Percentiles rank a stretch among this genome's conserved stretches.
These are phyloP conservation scores for Cystobasidiaceae sp. DNA, from an alignment of 1,284 basidiomycete genomes.

Conservation along the genomic window DNA sequence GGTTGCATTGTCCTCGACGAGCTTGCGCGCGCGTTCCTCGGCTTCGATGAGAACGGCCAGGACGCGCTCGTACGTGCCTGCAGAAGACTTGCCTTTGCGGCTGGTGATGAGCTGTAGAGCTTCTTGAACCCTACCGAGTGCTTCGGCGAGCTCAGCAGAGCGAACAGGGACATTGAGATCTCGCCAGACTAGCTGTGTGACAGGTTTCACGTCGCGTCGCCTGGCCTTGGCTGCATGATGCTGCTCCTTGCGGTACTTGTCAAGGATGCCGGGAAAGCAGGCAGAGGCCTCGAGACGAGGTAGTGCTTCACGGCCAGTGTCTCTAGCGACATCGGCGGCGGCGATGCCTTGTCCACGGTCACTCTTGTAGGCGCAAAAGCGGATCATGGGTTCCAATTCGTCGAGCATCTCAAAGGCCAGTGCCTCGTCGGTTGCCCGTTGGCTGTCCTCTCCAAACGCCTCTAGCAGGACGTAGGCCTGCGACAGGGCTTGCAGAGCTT, in stretches of 20 bases:
- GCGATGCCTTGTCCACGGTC: slow-evolving; percentile 29
- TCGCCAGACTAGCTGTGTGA: slow-evolving; percentile 12
- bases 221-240: background rate
- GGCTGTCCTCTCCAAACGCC: slow-evolving; percentile 61
- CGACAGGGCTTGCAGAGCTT: slow-evolving; percentile 60
- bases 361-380: slow-evolving; percentile 86
- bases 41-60: slow-evolving; percentile 78
- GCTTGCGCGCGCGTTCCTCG: slow-evolving; percentile 69
- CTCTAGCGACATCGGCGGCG: slow-evolving; percentile 5
- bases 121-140: slow-evolving; percentile 71
- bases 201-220: background rate
- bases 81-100: slow-evolving; percentile 50
- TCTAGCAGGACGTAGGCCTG: slow-evolving; percentile 72
- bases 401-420: slow-evolving; percentile 79
- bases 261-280: background rate
- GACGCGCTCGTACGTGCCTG: slow-evolving; percentile 68
- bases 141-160: slow-evolving; percentile 85
- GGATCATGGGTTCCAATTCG: slow-evolving; percentile 80
- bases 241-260: background rate
- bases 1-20: slow-evolving; percentile 67
- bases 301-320: background rate
- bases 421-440: slow-evolving; percentile 83
- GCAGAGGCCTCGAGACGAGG: background rate
- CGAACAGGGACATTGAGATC: slow-evolving; percentile 61
- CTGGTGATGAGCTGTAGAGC: slow-evolving; percentile 33